A percentile compares a stretch with the other conserved stretches of the same genome.
These are phyloP conservation scores for Amanita phalloides DNA, from an alignment of 768 basidiomycete genomes.

Conservation along the genomic window DNA sequence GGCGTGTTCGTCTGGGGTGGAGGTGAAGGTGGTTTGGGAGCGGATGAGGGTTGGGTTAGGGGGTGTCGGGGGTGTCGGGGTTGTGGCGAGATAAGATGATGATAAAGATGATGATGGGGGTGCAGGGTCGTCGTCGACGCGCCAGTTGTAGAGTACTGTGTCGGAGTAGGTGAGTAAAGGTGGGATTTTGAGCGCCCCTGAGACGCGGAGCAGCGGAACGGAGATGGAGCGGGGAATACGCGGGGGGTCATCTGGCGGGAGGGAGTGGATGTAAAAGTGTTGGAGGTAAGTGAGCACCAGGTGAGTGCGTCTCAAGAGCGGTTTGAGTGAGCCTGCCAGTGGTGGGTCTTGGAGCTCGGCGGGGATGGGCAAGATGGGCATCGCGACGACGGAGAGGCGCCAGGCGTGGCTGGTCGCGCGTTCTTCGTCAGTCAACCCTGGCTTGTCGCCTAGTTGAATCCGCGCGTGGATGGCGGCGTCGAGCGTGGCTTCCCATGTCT, in stretches of 20 bases:
- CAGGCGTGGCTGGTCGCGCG: not conserved
- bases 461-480: constrained; percentile 35
- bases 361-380: constrained; percentile 38
- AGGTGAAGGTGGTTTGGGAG: constrained; percentile 66
- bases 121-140: constrained; percentile 16
- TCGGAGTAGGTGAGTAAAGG: constrained; percentile 91
- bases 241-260: constrained; percentile 38
- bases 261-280: constrained; percentile 74
- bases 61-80: too few species aligned
- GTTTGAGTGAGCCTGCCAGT: constrained; percentile 26
- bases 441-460: constrained; percentile 55
- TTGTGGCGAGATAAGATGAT: too few species aligned
- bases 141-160: constrained; percentile 88
- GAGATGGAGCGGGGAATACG: constrained; percentile 67
- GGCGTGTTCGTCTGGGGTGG: constrained; percentile 72
- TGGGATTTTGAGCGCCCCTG: constrained; percentile 65
- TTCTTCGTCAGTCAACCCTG: constrained; percentile 8
- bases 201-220: constrained; percentile 68
- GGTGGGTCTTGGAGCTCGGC: constrained; percentile 14
- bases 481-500: constrained; percentile 59
- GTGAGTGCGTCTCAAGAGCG: constrained; percentile 64
- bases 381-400: constrained; percentile 22
- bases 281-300: constrained; percentile 66
- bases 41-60: constrained; percentile 51
- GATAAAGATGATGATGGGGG: too few species aligned